Base-by-base conservation (phyloP, 2,329 filamentous ascomycete genomes). In the Penicillium sp. region DNA sequence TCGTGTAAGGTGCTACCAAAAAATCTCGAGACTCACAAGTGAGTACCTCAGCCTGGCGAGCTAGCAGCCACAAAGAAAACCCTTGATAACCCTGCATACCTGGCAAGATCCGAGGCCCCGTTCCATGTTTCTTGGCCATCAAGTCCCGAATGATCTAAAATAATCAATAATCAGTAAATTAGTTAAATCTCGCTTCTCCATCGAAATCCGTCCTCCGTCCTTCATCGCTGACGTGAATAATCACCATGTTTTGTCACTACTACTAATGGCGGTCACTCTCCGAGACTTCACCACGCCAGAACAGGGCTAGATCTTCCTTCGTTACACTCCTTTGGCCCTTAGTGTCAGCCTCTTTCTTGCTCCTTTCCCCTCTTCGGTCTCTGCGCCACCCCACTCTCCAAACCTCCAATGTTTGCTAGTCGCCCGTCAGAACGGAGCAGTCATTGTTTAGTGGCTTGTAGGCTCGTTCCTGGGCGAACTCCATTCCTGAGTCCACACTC, bases 261-360 rank as follows among this genome's bases (percentile, higher is more conserved):
- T 17, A 42, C 38, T 13, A n/a, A 24, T 38, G 40, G 51, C 63
- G 67, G 67, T 63, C 64, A 60, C 63, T 62, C 47, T 64, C 65
- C 63, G 66, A 68, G 60, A 66, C 59, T 40, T 45, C 15, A 40
- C 56, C 38, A 51, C 40, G 24, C 59, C 56, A 58, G 54, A 65
- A 65, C 59, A 49, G 58, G 65, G 28, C n/a, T 37, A 49, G 61
- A 68, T 68, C 63, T 35, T 37, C 35, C 30, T 38, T 38, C 51
- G 51, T 40, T 62, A 55, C 50, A 24, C 61, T 61, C 50, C 64
- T 54, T 58, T 56, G 45, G 33, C 59, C n/a, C n/a, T n/a, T n/a
- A n/a, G n/a, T 49, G 58, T 59, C 60, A 63, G 62, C 65, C 58
- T 66, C 67, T 56, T 60, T 62, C 45, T 22, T 33, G 40, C 22